Percentiles rank a stretch among this genome's conserved stretches.
phyloP scores from a whole-genome alignment of 208 protist species.

The Leishmania arabica region DNA sequence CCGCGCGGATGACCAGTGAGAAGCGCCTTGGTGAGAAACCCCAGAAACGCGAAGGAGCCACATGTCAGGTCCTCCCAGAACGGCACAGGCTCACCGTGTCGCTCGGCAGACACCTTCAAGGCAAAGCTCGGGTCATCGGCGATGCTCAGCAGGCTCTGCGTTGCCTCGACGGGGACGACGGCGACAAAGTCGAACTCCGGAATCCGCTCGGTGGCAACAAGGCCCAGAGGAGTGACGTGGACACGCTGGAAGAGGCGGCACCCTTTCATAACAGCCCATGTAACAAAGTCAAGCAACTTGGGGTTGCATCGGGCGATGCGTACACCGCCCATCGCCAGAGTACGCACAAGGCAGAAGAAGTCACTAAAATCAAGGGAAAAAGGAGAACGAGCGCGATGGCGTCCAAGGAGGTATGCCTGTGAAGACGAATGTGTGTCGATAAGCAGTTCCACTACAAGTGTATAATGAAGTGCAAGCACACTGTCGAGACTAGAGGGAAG shows the following conservation, averaged over 20 bases:
- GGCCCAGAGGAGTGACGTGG: slow-evolving; percentile 75
- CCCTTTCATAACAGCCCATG: slow-evolving; percentile 85
- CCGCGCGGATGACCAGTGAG: slow-evolving; percentile 71
- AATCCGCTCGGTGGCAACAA: slow-evolving; percentile 79
- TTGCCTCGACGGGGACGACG: slow-evolving; percentile 73
- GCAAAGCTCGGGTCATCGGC: slow-evolving; percentile 61
- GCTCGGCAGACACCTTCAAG: slow-evolving; percentile 67
- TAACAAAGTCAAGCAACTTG: slow-evolving; percentile 87
- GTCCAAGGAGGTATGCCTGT: not conserved
- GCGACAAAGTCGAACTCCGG: slow-evolving; percentile 89
- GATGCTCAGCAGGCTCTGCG: slow-evolving; percentile 74
- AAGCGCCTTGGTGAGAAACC: slow-evolving; percentile 67
- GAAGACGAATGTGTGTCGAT: not conserved
- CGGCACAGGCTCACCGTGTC: slow-evolving; percentile 61
- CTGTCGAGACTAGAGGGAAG: not conserved
- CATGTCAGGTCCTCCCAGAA: slow-evolving; percentile 82
- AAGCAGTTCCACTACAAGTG: not conserved
- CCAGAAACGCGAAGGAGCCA: slow-evolving; percentile 78
- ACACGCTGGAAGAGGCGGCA: slow-evolving; percentile 88
- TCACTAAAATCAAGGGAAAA: not conserved
- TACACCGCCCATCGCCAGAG: slow-evolving; percentile 40
- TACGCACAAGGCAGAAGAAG: not conserved
- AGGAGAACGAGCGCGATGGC: not conserved
- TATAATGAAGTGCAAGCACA: slow-evolving; percentile 9
- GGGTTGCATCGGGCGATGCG: slow-evolving; percentile 81